Base-by-base conservation (phyloP, 352 stramenopile species). In the Pythium volutum region DNA sequence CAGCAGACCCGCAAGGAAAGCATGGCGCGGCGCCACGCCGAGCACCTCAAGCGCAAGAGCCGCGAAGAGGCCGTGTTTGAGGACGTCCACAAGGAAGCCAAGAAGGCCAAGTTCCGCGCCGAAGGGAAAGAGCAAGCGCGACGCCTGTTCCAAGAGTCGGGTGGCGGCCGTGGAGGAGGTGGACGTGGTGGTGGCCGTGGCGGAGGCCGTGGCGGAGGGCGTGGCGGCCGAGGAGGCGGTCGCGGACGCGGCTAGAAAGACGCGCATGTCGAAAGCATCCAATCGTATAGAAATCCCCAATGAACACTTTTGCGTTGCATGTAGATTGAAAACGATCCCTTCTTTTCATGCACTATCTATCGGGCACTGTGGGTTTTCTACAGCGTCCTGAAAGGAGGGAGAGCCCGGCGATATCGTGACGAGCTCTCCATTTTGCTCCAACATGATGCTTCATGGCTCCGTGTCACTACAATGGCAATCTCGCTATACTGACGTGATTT, bases 1-100 rank as follows among this genome's bases (percentile, higher is more conserved):
- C 79, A 95, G 43, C 79, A 88, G 48, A 98, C 97, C 31, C 83
- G 93, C 2, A 98, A 98, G 69, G 75, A 88, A n/a, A 95, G 91
- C 68, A 94, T 97, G 64, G 86, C 74, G 15, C 73, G 91, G 64
- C 77, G 91, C 3, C 95, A 90, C 31, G 67, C 82, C 12, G 89
- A 92, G 27, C 88, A 97, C 51, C 66, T 84, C 14, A 98, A 99
- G 82, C 87, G 97, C 66, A 93, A 97, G 62, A 77, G 87, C 53
- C 91, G 91, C 29, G 94, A 97, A 60, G 91, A 97, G 38, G 93
- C 90, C 56, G 75, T 90, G 54, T 96, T 98, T 53, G 89, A 89
- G 51, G 82, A 73, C 33, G 79, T 87, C 25, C 84, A 93, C 59
- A 76, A 76, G 43, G 86, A 85, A 14, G 84, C 88, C 60, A 95